Conservation (phyloP, 140 eudicot species). For the Oenanthe javanica region DNA sequence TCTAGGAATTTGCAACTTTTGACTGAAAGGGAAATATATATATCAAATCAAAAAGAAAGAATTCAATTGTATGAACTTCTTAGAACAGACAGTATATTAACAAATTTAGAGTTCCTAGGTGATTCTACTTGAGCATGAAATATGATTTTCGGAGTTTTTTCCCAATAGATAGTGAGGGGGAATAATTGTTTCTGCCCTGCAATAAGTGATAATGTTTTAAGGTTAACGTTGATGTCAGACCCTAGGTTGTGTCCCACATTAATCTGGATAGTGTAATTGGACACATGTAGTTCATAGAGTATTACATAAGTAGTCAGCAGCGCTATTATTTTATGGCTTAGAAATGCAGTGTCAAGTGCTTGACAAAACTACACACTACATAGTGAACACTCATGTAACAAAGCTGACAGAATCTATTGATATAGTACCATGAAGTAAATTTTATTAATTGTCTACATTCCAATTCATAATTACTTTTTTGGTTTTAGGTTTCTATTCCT, state of each 20-base stretch:
- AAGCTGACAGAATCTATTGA: background rate
- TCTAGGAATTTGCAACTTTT: background rate
- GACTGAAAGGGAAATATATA: background rate
- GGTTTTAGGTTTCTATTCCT: conserved; percentile 60
- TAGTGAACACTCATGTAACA: background rate
- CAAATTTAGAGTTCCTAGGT: background rate
- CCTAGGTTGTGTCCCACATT: too few relatives aligned
- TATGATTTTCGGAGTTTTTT: too few relatives aligned
- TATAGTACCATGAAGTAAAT: background rate
- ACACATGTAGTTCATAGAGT: too few relatives aligned
- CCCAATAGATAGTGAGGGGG: background rate
- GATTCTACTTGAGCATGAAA: background rate
- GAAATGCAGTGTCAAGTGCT: background rate
- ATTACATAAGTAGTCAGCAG: background rate
- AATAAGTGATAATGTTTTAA: background rate
- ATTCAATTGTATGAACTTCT: background rate
- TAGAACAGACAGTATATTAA: background rate
- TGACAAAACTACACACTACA: background rate
- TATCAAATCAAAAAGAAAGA: background rate
- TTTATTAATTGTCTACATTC: background rate
- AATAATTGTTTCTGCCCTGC: background rate
- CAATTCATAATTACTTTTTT: background rate
- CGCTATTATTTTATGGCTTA: background rate
- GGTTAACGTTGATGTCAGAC: too few relatives aligned
- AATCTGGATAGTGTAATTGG: too few relatives aligned